phyloP scores from a whole-genome alignment of 2,329 filamentous ascomycete genomes.

The Colletotrichum ledebouriae region DNA sequence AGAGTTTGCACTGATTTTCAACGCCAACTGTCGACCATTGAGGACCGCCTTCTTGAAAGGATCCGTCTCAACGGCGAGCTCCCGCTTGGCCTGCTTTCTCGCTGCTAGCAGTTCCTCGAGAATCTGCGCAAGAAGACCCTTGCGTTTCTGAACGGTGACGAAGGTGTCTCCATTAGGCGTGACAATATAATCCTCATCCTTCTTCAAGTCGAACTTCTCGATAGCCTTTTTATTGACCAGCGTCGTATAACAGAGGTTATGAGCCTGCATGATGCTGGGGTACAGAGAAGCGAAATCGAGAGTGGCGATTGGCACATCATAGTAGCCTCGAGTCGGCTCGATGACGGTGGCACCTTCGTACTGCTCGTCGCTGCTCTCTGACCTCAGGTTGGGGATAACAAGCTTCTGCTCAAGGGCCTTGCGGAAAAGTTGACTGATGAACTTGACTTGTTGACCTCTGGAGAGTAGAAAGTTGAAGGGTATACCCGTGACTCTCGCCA shows the following conservation, averaged over 20 bases:
- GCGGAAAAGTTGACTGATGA: slow-evolving; percentile 95
- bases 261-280: slow-evolving; percentile 98
- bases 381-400: slow-evolving; percentile 88
- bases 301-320: slow-evolving; percentile 94
- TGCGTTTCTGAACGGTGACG: slow-evolving; percentile 87
- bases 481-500: slow-evolving; percentile 98
- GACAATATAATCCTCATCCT: slow-evolving; percentile 95
- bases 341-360: slow-evolving; percentile 99
- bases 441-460: slow-evolving; percentile 96
- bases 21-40: slow-evolving; percentile 94
- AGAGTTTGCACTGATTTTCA: slow-evolving; percentile 98
- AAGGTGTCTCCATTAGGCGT: slow-evolving; percentile 97
- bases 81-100: slow-evolving; percentile 93
- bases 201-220: slow-evolving; percentile 81
- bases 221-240: slow-evolving; percentile 83
- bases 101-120: slow-evolving; percentile 92
- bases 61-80: slow-evolving; percentile 89
- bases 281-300: slow-evolving; percentile 99
- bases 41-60: slow-evolving; percentile 98
- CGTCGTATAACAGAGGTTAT: slow-evolving; percentile 98
- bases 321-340: slow-evolving; percentile 92
- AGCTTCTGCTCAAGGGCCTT: slow-evolving; percentile 94
- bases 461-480: slow-evolving; percentile 95
- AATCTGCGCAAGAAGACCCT: slow-evolving; percentile 94
- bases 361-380: slow-evolving; percentile 82